Evolutionary conservation across 805 yeast species (phyloP).

Genomic region (Cyberlindnera maritima): DNA sequence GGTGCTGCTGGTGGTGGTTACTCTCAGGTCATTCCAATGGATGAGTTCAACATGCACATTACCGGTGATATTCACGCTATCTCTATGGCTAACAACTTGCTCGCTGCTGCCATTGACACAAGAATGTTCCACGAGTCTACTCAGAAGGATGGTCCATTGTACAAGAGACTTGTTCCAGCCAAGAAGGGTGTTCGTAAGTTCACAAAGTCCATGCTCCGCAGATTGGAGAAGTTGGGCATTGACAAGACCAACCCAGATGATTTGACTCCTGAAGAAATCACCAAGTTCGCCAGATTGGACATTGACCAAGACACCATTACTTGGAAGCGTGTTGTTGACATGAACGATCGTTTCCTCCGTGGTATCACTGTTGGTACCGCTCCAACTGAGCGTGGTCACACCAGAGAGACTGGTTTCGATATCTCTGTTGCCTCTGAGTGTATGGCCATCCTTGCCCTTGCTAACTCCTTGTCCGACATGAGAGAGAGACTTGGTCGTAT

Average conservation of each 20-base stretch:
- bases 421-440: conserved; percentile 83
- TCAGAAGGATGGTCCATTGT: conserved; percentile 68
- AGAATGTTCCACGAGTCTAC: conserved; percentile 82
- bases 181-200: conserved; percentile 69
- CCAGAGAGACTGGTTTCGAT: conserved; percentile 76
- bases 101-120: conserved; percentile 85
- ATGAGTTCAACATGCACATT: conserved; percentile 81
- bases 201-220: conserved; percentile 62
- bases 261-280: conserved; percentile 64
- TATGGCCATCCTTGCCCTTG: conserved; percentile 81
- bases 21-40: conserved; percentile 87
- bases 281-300: conserved; percentile 64
- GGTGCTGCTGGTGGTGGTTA: conserved; percentile 93
- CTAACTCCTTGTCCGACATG: conserved; percentile 67
- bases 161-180: conserved; percentile 70
- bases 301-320: conserved; percentile 78
- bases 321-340: conserved; percentile 82
- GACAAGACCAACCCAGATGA: conserved; percentile 68
- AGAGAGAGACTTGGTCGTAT: conserved; percentile 72
- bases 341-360: conserved; percentile 77
- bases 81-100: conserved; percentile 74
- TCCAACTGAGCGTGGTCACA: conserved; percentile 68
- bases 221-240: conserved; percentile 71
- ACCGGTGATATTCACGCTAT: conserved; percentile 88
- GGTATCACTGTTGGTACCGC: conserved; percentile 79